Base-by-base conservation (phyloP, 140 eudicot genomes). In the Oenanthe javanica region DNA sequence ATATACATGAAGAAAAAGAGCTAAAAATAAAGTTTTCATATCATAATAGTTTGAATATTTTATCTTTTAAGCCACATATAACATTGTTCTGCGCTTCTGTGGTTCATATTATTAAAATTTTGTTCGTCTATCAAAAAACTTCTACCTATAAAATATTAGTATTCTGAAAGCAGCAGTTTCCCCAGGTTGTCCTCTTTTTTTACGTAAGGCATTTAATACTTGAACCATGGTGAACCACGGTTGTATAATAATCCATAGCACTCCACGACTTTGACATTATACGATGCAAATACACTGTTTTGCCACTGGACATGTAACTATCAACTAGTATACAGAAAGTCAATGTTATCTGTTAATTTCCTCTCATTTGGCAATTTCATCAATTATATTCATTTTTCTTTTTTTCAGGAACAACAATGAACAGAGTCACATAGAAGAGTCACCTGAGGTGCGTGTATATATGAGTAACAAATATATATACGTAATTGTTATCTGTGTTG, bases 341-440 rank as follows among this genome's bases (percentile, higher is more conserved):
- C 27, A 14, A n/a, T 4, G 5, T 16, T 18, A 14, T 59, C 21
- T 27, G 71, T n/a, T 14, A 25, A 59, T 16, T 42, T n/a, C 52
- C 48, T 25, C 23, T 11, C 42, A 11, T 71, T 59, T 55, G 25
- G 75, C 19, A 15, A 43, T 46, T 9, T 45, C 19, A 57, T 38
- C 19, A 66, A 18, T 19, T 9, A 36, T 25, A 52, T 69, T 18
- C n/a, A 47, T 69, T 67, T 64, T 25, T 51, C 10, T 50, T 70
- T 83, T 36, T 55, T 82, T 42, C 78, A 87, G 96, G 91, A 83
- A 67, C 67, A 49, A n/a, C 75, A 83, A 84, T 69, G 72, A 70
- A 19, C 82, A 70, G 61, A 78, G 31, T 61, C 82, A 64, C 61
- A 55, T 66, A 13, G 81, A 78, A 47, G 83, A 78, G 81, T 18